Percentiles rank a stretch among this genome's conserved stretches.
phyloP scores from a whole-genome alignment of 192 early-diverging fungal genomes.

The Coemansia sp. region DNA sequence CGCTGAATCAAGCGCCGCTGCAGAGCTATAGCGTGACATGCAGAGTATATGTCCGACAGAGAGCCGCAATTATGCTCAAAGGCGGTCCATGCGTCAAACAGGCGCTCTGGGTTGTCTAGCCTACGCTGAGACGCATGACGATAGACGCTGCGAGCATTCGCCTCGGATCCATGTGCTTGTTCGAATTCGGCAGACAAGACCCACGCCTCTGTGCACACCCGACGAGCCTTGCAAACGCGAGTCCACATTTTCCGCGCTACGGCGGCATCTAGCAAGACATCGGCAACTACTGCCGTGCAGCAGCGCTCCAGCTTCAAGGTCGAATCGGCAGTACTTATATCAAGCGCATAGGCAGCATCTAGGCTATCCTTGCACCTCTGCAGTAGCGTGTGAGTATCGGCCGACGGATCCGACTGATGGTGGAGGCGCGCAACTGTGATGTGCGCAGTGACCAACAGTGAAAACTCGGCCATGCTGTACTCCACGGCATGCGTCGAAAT shows the following conservation, averaged over 20 bases:
- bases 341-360: slow-evolving; percentile 20
- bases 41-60: slow-evolving; percentile 5
- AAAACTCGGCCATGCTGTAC: slow-evolving; percentile 42
- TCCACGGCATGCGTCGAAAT: slow-evolving; percentile 32
- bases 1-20: slow-evolving; percentile 28
- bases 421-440: slow-evolving; percentile 15
- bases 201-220: slow-evolving; percentile 38
- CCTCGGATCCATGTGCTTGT: slow-evolving; percentile 10
- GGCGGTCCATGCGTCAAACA: slow-evolving; percentile 37
- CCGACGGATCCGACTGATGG: neutral
- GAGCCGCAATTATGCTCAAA: slow-evolving; percentile 30
- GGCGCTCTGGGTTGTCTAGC: slow-evolving; percentile 37
- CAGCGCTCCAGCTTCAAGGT: slow-evolving; percentile 31
- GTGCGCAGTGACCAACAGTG: slow-evolving; percentile 14
- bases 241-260: slow-evolving; percentile 33
- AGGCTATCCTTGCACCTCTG: slow-evolving; percentile 21
- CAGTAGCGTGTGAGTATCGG: slow-evolving; percentile 4
- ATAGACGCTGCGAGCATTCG: slow-evolving; percentile 31
- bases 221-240: slow-evolving; percentile 35
- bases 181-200: slow-evolving; percentile 44
- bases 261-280: neutral
- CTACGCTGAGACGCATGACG: slow-evolving; percentile 45
- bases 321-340: slow-evolving; percentile 35
- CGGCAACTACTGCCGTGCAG: slow-evolving; percentile 8
- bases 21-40: slow-evolving; percentile 17